phyloP scores from a whole-genome alignment of 2,329 filamentous ascomycete genomes.

The Botrytis fabae region DNA sequence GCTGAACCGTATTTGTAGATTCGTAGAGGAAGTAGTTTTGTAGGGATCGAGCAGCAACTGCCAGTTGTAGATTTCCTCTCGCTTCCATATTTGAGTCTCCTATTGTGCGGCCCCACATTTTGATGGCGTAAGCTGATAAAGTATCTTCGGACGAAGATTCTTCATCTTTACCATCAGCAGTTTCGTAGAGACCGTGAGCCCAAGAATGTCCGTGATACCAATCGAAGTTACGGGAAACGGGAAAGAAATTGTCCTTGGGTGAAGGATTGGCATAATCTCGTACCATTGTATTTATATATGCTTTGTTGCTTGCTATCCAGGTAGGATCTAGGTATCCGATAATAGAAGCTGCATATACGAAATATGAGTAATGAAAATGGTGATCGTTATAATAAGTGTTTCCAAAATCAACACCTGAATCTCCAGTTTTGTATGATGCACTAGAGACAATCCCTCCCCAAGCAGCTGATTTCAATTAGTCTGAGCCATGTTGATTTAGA shows the following conservation, averaged over 20 bases:
- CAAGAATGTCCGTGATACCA: constrained; percentile 95
- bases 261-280: constrained; percentile 81
- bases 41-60: constrained; percentile 72
- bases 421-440: constrained; percentile 67
- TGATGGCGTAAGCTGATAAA: constrained; percentile 78
- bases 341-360: constrained; percentile 81
- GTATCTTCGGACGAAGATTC: constrained; percentile 90
- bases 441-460: constrained; percentile 84
- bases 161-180: constrained; percentile 75
- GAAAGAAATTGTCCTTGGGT: constrained; percentile 70
- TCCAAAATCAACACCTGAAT: constrained; percentile 78
- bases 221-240: constrained; percentile 76
- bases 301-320: constrained; percentile 73
- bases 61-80: constrained; percentile 80
- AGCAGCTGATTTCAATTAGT: constrained; percentile 41
- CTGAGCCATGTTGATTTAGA: neutral
- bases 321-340: constrained; percentile 75
- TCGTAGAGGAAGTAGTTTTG: constrained; percentile 81
- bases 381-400: constrained; percentile 83
- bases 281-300: constrained; percentile 79
- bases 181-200: constrained; percentile 77
- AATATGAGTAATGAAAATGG: constrained; percentile 82
- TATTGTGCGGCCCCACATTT: constrained; percentile 86
- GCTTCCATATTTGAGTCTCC: constrained; percentile 75
- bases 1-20: constrained; percentile 68